Evolutionary conservation across 2,329 filamentous ascomycete species (phyloP).

Genomic region (Cladosporium halotolerans): DNA sequence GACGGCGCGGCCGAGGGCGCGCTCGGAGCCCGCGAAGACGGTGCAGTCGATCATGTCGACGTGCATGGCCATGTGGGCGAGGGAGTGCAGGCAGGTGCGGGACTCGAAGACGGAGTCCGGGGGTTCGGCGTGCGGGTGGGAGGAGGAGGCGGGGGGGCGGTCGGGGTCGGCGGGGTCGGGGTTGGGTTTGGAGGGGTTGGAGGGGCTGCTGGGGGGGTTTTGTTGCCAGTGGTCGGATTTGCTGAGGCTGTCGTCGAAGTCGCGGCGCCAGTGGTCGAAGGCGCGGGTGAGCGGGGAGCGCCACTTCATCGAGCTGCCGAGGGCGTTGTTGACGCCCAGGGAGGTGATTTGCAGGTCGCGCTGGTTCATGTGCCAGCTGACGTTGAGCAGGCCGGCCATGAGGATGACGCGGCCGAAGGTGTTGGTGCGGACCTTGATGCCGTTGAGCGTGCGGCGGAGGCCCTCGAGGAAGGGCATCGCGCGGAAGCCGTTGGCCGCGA

Average conservation of each 20-base stretch:
- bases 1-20: constrained; percentile 79
- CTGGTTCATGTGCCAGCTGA: constrained; percentile 97
- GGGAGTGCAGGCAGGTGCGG: constrained; percentile 79
- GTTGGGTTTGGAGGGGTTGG: background rate
- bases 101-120: constrained; percentile 78
- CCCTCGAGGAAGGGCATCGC: constrained; percentile 84
- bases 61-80: constrained; percentile 97
- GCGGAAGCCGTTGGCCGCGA: constrained; percentile 75
- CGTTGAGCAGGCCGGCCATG: constrained; percentile 88
- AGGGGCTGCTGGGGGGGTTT: constrained; percentile 24
- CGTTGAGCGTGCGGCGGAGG: constrained; percentile 79
- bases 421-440: constrained; percentile 81
- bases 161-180: background rate
- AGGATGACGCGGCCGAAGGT: constrained; percentile 87
- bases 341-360: constrained; percentile 88
- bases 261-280: constrained; percentile 88
- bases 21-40: constrained; percentile 82
- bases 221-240: constrained; percentile 39
- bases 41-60: constrained; percentile 97
- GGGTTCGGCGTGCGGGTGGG: constrained; percentile 30
- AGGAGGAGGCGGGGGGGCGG: constrained; percentile 18
- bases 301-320: constrained; percentile 90
- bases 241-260: constrained; percentile 79
- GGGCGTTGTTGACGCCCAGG: constrained; percentile 68
- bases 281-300: constrained; percentile 75